These are phyloP conservation scores for Aurinia saxatilis DNA, from an alignment of 345 rosid genomes.

Conservation along the genomic window DNA sequence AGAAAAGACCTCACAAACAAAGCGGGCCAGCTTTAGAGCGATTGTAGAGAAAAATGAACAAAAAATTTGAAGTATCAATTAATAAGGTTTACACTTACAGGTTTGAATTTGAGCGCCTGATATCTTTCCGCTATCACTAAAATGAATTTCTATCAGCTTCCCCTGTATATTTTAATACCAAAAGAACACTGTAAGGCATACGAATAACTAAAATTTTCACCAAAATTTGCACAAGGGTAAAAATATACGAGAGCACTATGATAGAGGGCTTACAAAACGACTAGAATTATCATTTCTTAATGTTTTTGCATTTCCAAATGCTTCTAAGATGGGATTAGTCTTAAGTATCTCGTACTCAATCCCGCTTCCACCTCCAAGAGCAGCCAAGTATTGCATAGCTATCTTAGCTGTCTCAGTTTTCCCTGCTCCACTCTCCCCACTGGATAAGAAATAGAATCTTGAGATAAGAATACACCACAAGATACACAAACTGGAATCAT, in stretches of 20 bases:
- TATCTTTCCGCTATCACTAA: slow-evolving; percentile 94
- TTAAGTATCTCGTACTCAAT: slow-evolving; percentile 94
- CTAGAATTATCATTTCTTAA: slow-evolving; percentile 95
- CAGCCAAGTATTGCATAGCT: slow-evolving; percentile 99
- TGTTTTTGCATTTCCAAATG: slow-evolving; percentile 98
- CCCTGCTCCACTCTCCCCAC: slow-evolving; percentile 99
- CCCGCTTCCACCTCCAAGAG: slow-evolving; percentile 99
- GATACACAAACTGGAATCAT: slow-evolving; percentile 6
- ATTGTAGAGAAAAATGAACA: slow-evolving; percentile 7
- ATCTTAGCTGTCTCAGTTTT: slow-evolving; percentile 99
- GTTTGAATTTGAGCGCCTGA: slow-evolving; percentile 99
- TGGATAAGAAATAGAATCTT: slow-evolving; percentile 36
- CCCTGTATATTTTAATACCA: slow-evolving; percentile 49
- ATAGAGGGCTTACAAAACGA: slow-evolving; percentile 80
- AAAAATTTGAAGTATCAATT: background rate
- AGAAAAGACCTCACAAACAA: too few species aligned
- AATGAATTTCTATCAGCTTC: slow-evolving; percentile 90
- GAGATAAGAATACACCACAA: slow-evolving; percentile 16
- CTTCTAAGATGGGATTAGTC: slow-evolving; percentile 96
- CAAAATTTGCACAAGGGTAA: background rate
- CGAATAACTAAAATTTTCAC: background rate
- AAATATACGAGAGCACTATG: slow-evolving; percentile 16
- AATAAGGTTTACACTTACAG: slow-evolving; percentile 48
- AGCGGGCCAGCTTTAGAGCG: too few species aligned
- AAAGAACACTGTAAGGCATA: slow-evolving; percentile 5